Evolutionary conservation across 208 protist species (phyloP), one percentile per base, ranked within the genome.

Genomic region (Leishmania tropica): DNA sequence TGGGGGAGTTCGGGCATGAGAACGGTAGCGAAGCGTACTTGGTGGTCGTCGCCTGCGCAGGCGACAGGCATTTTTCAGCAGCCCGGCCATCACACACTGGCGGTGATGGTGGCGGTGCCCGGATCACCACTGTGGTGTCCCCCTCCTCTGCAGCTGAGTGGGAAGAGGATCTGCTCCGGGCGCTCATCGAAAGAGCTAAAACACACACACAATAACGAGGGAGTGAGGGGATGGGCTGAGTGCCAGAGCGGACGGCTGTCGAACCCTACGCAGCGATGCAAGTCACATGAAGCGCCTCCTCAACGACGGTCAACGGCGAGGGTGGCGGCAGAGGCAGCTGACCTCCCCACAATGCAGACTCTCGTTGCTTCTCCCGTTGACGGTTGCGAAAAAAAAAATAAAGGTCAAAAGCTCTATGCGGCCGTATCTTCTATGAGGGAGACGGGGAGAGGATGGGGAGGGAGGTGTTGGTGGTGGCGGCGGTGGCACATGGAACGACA

Each of bases 81-180:
- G 48, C 31, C 21, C 47, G 19, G 72, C 17, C 48, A 42, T 60
- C 47, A 17, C 7, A 11, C 72, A 45, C 48, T 76, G 45, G 37
- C 21, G n/a, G 31, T 62, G 72, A 31, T 31, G 7, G 48, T 60
- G 45, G 42, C 45, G 72, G 48, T 40, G 72, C 48, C 45, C 24
- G 72, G 51, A 60, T 42, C 48, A 60, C 45, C 48, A 76, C 72
- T 40, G 48, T 60, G 48, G 48, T 60, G 48, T 45, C n/a, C 72
- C 3, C 13, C 31, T n/a, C 72, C 31, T 62, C 72, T 54, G 48
- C 11, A 62, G 48, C 42, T 15, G 72, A 19, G 19, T 76, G 48
- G 11, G 72, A 76, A 24, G 47, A 19, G 3, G 72, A 37, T 62
- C 48, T 40, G 47, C 72, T n/a, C 11, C 24, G 15, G 72, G 24